A percentile compares a stretch with the other conserved stretches of the same genome.
These are phyloP conservation scores for Setaria viridis DNA, from an alignment of 202 grass and related monocot species.

Conservation along the genomic window DNA sequence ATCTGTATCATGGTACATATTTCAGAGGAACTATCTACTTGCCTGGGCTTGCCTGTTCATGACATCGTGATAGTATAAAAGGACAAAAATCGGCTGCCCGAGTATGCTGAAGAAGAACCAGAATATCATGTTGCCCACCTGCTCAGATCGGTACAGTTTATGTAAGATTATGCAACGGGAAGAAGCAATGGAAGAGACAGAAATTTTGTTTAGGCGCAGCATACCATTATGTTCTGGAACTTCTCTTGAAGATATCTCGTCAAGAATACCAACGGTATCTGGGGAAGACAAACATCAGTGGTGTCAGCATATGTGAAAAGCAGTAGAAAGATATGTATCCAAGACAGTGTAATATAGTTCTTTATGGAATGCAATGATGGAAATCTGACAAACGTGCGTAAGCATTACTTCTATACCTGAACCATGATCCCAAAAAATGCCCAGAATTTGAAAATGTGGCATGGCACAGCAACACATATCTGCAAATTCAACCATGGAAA, in stretches of 20 bases:
- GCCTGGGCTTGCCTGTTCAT: constrained; percentile 85
- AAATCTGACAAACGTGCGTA: background rate
- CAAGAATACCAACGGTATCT: constrained; percentile 91
- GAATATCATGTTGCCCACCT: constrained; percentile 98
- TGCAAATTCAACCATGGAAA: constrained; percentile 53
- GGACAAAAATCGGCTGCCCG: constrained; percentile 95
- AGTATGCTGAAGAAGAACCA: constrained; percentile 99
- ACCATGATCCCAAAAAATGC: constrained; percentile 93
- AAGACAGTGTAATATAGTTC: background rate
- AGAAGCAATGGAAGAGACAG: background rate
- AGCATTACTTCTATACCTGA: constrained; percentile 59
- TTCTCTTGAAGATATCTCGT: constrained; percentile 87
- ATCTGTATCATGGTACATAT: constrained; percentile 8
- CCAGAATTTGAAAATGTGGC: constrained; percentile 98
- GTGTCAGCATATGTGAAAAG: constrained; percentile 28
- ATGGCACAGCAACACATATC: constrained; percentile 89
- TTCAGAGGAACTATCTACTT: constrained; percentile 46
- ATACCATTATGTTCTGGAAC: constrained; percentile 90
- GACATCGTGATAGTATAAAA: constrained; percentile 97
- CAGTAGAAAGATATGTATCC: background rate
- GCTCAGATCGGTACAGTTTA: constrained; percentile 18
- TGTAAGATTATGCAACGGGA: background rate
- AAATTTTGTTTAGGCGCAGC: background rate
- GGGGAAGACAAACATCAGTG: constrained; percentile 35
- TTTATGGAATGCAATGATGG: background rate